These are phyloP conservation scores for Trichoderma orchidacearum DNA, from an alignment of 495 filamentous ascomycete species.

Conservation along the genomic window DNA sequence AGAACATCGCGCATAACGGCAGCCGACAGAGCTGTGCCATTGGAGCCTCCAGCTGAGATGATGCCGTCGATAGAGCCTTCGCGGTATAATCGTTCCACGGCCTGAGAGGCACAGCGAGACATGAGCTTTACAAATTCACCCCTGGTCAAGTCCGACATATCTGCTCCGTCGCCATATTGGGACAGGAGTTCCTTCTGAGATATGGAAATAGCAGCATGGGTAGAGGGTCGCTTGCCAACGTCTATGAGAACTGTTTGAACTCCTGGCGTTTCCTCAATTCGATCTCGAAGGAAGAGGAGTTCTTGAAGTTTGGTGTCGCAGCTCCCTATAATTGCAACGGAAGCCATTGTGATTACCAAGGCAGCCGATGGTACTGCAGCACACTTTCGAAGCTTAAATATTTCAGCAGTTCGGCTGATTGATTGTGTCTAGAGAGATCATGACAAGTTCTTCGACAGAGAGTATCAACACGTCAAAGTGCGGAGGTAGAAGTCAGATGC, in stretches of 20 bases:
- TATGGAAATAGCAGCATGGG: not conserved
- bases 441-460: no score
- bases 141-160: not conserved
- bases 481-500: not conserved
- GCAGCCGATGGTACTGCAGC: not conserved
- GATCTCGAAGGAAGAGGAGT: constrained; percentile 39
- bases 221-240: not conserved
- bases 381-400: not conserved
- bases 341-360: constrained; percentile 19
- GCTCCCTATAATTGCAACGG: constrained; percentile 50
- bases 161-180: not conserved
- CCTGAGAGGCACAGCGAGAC: not conserved
- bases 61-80: constrained; percentile 34
- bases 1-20: constrained; percentile 42
- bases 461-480: no score
- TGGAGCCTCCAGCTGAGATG: constrained; percentile 41
- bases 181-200: not conserved
- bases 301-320: constrained; percentile 55
- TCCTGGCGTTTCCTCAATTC: constrained; percentile 19
- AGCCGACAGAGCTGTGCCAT: constrained; percentile 42
- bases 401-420: not conserved
- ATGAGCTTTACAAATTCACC: not conserved
- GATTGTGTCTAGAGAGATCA: no score
- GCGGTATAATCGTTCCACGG: not conserved
- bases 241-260: constrained; percentile 7